phyloP scores from a whole-genome alignment of 2,329 filamentous ascomycete species.

The Fusarium illudens region DNA sequence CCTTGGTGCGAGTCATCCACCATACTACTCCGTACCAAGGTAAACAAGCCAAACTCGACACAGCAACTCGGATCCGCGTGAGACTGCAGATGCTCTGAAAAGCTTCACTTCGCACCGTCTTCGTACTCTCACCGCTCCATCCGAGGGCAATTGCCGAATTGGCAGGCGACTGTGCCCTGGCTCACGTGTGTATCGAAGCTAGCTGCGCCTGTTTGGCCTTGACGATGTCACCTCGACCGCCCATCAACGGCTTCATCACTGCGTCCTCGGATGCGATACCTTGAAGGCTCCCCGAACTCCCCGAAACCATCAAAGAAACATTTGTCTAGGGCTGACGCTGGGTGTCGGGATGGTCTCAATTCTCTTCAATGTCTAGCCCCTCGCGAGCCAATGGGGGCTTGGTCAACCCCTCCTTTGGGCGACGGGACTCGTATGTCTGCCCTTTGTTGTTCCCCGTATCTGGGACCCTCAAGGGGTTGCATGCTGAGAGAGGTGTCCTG shows the following conservation, averaged over 20 bases:
- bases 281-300: conserved; percentile 8
- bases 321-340: conserved; percentile 5
- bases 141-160: neutral
- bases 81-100: conserved; percentile 1
- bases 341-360: neutral
- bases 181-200: neutral
- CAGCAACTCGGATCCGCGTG: neutral
- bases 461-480: neutral
- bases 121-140: neutral
- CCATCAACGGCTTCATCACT: neutral
- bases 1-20: neutral
- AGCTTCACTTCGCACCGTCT: conserved; percentile 7
- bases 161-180: neutral
- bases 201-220: neutral
- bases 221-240: neutral
- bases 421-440: neutral
- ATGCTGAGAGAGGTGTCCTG: neutral
- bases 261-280: neutral
- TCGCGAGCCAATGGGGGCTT: neutral
- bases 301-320: neutral
- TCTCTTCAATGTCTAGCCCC: neutral
- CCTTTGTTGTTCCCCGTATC: neutral
- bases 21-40: neutral
- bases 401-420: conserved; percentile 11
- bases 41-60: conserved; percentile 7